Evolutionary conservation across 2,329 filamentous ascomycete species (phyloP).

Genomic region (Penicillium psychrosexuale): DNA sequence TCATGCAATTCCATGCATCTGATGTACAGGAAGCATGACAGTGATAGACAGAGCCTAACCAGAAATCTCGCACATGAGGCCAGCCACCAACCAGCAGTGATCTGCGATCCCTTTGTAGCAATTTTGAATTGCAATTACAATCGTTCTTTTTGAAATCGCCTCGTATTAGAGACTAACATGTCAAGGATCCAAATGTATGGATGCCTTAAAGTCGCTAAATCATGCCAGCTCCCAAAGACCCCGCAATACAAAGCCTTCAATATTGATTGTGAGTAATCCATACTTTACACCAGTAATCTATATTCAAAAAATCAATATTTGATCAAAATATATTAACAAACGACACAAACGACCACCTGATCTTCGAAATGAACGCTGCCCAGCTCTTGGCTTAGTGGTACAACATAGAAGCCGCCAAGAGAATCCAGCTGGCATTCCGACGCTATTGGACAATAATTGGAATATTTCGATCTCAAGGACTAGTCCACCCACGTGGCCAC

Average conservation of each 20-base stretch:
- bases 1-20: not conserved
- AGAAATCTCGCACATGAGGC: not conserved
- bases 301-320: not conserved
- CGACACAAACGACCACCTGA: not conserved
- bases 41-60: not conserved
- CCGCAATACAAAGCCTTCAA: not conserved
- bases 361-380: not conserved
- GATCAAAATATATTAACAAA: not conserved
- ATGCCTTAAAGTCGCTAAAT: not conserved
- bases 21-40: not conserved
- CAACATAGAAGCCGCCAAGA: not conserved
- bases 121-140: not conserved
- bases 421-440: not conserved
- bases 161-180: not conserved
- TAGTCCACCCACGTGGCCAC: slow-evolving; percentile 1
- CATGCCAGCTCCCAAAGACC: not conserved
- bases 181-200: not conserved
- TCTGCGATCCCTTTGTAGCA: not conserved
- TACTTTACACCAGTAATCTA: not conserved
- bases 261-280: not conserved
- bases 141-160: not conserved
- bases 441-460: not conserved
- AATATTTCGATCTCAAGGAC: not conserved
- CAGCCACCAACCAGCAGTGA: not conserved
- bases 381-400: not conserved